Evolutionary conservation across 2,329 filamentous ascomycete genomes (phyloP), one percentile per base, ranked within the genome.

Genomic region (Ophiostoma montium): DNA sequence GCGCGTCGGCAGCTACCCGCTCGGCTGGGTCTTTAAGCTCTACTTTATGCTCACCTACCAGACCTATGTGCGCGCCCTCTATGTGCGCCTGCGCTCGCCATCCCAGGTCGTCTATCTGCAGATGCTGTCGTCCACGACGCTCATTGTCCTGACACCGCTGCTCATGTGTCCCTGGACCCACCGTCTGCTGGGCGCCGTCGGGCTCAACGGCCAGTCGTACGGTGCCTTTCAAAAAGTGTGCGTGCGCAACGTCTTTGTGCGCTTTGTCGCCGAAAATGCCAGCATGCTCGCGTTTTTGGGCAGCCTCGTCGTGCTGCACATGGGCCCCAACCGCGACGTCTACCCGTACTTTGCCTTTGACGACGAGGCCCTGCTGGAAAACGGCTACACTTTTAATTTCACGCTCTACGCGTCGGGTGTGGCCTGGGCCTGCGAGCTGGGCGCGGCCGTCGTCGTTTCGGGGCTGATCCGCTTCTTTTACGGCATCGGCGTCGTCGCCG

Each of bases 261-360:
- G 79, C 21, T 79, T 78, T 55, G 62, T 84, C 18, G 76, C 79
- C 35, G 79, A 84, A 61, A 82, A 82, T 58, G 75, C 76, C 10
- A 80, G 74, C 48, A 84, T 84, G 80, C 67, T 76, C n/a, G 68
- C 78, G 36, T 84, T 83, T 57, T 65, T 84, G 8, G 80, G 78
- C 46, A 77, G 75, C 59, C 74, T 83, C 51, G 66, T 80, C 19
- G 78, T 82, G 18, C 63, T 84, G 50, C 80, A 83, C 61, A 82
- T 78, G 58, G 80, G 80, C 35, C 67, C 72, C 54, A 84, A 84
- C 65, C 77, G 78, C 61, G 69, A 80, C 57, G 75, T 82, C 32
- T 84, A 84, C 60, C 80, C 80, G 1, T 84, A 84, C 60, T 82
- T 84, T 57, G 72, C 78, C 27, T 84, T 84, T 61, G 76, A 79